A percentile compares a stretch with the other conserved stretches of the same genome.
Evolutionary conservation across 2,329 filamentous ascomycete genomes (phyloP).

Genomic region (Aspergillus sp.): DNA sequence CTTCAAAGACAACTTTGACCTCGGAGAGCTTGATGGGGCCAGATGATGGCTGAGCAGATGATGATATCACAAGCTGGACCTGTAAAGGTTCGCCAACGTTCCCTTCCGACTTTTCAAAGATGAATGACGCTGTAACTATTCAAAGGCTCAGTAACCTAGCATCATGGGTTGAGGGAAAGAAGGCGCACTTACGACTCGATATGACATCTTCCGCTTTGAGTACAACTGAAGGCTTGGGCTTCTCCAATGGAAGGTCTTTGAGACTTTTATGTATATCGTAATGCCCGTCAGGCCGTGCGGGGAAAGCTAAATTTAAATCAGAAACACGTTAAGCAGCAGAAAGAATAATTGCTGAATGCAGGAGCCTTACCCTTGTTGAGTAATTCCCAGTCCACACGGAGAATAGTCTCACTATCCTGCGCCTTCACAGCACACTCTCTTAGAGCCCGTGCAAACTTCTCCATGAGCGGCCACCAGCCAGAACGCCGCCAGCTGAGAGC

Average conservation of each 20-base stretch:
- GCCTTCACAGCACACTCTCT: slow-evolving; percentile 48
- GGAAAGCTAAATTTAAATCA: slow-evolving; percentile 25
- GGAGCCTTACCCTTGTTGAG: slow-evolving; percentile 29
- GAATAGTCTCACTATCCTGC: slow-evolving; percentile 43
- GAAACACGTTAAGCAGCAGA: neutral
- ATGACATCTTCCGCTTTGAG: slow-evolving; percentile 45
- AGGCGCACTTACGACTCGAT: slow-evolving; percentile 40
- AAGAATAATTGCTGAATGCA: neutral
- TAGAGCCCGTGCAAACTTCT: slow-evolving; percentile 49
- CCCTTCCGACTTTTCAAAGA: slow-evolving; percentile 51
- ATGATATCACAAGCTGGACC: slow-evolving; percentile 52
- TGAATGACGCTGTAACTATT: slow-evolving; percentile 48
- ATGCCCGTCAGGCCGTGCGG: slow-evolving; percentile 26
- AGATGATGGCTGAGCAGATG: slow-evolving; percentile 42
- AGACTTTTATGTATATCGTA: slow-evolving; percentile 48
- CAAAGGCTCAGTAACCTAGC: slow-evolving; percentile 1
- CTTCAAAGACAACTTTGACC: slow-evolving; percentile 50
- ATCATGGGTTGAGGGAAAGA: neutral
- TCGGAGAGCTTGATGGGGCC: slow-evolving; percentile 45
- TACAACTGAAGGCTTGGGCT: slow-evolving; percentile 42
- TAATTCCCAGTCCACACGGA: slow-evolving; percentile 56
- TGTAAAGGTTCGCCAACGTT: slow-evolving; percentile 56
- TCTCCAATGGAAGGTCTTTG: slow-evolving; percentile 29
- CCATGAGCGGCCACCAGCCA: slow-evolving; percentile 56
- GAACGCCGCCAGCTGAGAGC: slow-evolving; percentile 54